Base-by-base conservation (phyloP, 139 green algal genomes). In the Tetraselmis striata region DNA sequence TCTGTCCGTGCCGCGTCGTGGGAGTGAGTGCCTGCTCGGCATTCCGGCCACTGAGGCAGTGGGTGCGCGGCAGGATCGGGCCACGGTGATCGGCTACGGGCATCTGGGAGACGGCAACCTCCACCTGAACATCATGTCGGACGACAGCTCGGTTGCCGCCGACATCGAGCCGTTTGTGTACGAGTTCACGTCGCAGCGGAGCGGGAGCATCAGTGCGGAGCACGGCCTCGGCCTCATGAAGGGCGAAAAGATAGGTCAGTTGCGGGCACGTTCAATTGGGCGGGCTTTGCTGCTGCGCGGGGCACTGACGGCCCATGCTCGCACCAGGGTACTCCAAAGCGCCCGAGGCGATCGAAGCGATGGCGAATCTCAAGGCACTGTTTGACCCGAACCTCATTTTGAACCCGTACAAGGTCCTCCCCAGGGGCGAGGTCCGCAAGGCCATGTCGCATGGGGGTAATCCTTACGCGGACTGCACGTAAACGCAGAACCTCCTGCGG, bases 41-140 rank as follows among this genome's bases (percentile, higher is more conserved):
- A n/a, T n/a, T n/a, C n/a, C n/a, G n/a, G n/a, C n/a, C n/a, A n/a
- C n/a, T n/a, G n/a, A n/a, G n/a, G n/a, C n/a, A n/a, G n/a, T n/a
- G n/a, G 5, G 45, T 18, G 45, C 18, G 45, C 45, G 5, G 45
- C 45, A 67, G 45, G 28, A 1, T 1, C 76, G 76, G 18, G 84
- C 90, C 11, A 79, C 22, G 24, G 96, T 98, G 27, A 89, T 95
- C 1, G 95, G 95, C 0, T 99, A 98, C 80, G 97, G 97, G 1
- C 97, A 99, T 85, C 86, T 99, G 25, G 97, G 97, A 1, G 95
- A 99, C 80, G 93, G 94, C 79, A 99, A 99, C 87, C 88, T 99
- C 32, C 96, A 99, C 86, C 93, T 99, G 32, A 99, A 99, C 87
- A 83, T 98, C 22, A 95, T 84, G 2, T 74, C 28, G 24, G 29